phyloP scores from a whole-genome alignment of 768 basidiomycete genomes.

The Tulasnella sp. region DNA sequence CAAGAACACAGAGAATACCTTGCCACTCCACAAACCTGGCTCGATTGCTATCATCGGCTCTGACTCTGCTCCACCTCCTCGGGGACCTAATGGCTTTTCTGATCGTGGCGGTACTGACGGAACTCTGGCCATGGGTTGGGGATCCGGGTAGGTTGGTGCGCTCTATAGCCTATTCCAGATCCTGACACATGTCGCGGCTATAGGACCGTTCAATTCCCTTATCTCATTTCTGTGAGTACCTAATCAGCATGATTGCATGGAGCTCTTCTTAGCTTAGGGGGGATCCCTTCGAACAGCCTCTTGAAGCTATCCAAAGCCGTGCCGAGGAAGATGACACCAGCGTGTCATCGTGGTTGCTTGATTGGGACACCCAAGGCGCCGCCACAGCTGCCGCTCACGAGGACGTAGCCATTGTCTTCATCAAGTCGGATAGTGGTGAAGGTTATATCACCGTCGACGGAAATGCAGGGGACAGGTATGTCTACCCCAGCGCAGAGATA shows the following conservation, averaged over 20 bases:
- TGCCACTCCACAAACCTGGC: constrained; percentile 26
- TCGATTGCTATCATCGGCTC: constrained; percentile 30
- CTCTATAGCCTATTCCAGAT: not conserved
- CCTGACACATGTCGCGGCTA: not conserved
- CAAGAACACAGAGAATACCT: constrained; percentile 29
- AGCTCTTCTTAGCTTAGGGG: not conserved
- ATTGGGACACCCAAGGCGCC: constrained; percentile 48
- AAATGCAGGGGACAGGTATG: constrained; percentile 48
- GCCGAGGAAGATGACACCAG: constrained; percentile 54
- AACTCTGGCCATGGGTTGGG: constrained; percentile 86
- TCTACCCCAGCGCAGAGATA: constrained; percentile 29
- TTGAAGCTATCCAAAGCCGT: constrained; percentile 66
- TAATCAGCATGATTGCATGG: not conserved
- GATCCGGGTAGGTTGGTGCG: constrained; percentile 39
- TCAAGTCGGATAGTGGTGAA: constrained; percentile 77
- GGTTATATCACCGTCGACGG: constrained; percentile 68
- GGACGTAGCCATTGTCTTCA: constrained; percentile 66
- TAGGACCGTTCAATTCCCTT: constrained; percentile 34
- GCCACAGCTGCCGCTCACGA: constrained; percentile 36
- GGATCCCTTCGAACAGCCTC: constrained; percentile 33
- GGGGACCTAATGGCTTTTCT: constrained; percentile 58
- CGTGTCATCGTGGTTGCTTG: constrained; percentile 55
- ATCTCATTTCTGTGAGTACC: constrained; percentile 53
- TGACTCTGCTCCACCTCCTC: constrained; percentile 45
- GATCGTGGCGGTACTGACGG: constrained; percentile 40